These are phyloP conservation scores for Trypanosoma rangeli DNA, from an alignment of 208 protist genomes.

Conservation along the genomic window DNA sequence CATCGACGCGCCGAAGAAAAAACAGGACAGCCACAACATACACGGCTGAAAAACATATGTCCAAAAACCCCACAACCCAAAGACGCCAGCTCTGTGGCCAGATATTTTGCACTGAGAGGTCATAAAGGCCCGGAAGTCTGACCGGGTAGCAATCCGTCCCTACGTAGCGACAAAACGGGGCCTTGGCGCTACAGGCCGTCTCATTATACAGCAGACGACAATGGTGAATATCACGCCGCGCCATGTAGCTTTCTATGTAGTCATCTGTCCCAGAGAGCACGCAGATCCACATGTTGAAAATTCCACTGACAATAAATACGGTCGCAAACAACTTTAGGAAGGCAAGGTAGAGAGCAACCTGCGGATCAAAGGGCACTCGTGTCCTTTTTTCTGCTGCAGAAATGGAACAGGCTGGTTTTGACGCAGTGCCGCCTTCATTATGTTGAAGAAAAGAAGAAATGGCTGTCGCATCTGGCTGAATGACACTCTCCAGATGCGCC, in stretches of 20 bases:
- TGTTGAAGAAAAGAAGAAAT: slow-evolving; percentile 5
- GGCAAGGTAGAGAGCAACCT: slow-evolving; percentile 77
- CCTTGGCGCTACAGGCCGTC: slow-evolving; percentile 45
- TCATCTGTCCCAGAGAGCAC: slow-evolving; percentile 47
- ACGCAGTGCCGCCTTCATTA: not conserved
- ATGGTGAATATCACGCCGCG: slow-evolving; percentile 46
- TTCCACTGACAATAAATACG: slow-evolving; percentile 53
- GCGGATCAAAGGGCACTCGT: slow-evolving; percentile 67
- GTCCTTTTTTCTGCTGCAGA: not conserved
- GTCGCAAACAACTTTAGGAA: slow-evolving; percentile 75
- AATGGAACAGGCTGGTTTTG: not conserved
- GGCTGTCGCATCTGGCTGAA: slow-evolving; percentile 17
- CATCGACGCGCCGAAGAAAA: slow-evolving; percentile 45
- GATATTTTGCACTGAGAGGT: slow-evolving; percentile 80
- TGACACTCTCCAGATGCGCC: slow-evolving; percentile 41
- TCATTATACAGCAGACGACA: slow-evolving; percentile 53
- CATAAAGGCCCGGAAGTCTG: slow-evolving; percentile 70
- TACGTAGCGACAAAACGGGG: slow-evolving; percentile 60
- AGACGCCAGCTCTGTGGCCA: slow-evolving; percentile 52
- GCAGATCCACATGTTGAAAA: slow-evolving; percentile 76
- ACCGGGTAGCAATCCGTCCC: slow-evolving; percentile 50
- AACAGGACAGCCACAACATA: slow-evolving; percentile 46
- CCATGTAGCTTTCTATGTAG: slow-evolving; percentile 42
- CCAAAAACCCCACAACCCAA: slow-evolving; percentile 57
- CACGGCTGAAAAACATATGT: slow-evolving; percentile 59